Percentiles rank a stretch among this genome's conserved stretches.
phyloP scores from a whole-genome alignment of 2,329 filamentous ascomycete species.

The Neopestalotiopsis sp. region DNA sequence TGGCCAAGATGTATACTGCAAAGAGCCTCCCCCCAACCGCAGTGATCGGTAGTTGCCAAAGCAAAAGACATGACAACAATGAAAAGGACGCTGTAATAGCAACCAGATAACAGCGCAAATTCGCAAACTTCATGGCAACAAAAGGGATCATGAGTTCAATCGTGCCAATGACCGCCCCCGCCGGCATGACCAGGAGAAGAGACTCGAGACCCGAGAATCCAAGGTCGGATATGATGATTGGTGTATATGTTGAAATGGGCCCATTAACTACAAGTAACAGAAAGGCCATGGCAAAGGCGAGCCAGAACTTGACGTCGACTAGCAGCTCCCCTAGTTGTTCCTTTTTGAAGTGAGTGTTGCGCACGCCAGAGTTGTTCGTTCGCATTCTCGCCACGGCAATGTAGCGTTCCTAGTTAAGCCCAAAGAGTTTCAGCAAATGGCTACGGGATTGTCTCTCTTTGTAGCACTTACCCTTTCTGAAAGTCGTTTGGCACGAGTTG shows the following conservation, averaged over 20 bases:
- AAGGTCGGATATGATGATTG: constrained; percentile 28
- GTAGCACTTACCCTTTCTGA: constrained; percentile 4
- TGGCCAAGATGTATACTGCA: not conserved
- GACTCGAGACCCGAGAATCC: constrained; percentile 34
- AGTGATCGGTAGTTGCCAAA: not conserved
- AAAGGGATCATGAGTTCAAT: constrained; percentile 3
- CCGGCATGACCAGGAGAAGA: constrained; percentile 14
- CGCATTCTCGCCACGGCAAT: constrained; percentile 25
- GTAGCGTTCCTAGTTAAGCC: constrained; percentile 8
- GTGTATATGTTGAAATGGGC: constrained; percentile 24
- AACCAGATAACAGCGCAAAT: not conserved
- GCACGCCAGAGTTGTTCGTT: constrained; percentile 25
- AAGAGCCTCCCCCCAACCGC: not conserved
- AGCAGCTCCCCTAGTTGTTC: constrained; percentile 24
- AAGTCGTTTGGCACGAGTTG: constrained; percentile 17
- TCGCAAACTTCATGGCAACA: constrained; percentile 5
- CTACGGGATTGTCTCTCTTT: not conserved
- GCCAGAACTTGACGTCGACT: constrained; percentile 22
- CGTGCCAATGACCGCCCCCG: constrained; percentile 6
- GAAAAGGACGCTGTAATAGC: not conserved
- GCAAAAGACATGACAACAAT: not conserved
- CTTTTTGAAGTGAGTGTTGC: constrained; percentile 23
- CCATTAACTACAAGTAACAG: constrained; percentile 35
- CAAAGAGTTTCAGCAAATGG: not conserved
- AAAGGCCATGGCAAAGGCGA: constrained; percentile 22